Evolutionary conservation across 495 filamentous ascomycete species (phyloP), one percentile per base, ranked within the genome.

Genomic region (Xylaria cubensis): DNA sequence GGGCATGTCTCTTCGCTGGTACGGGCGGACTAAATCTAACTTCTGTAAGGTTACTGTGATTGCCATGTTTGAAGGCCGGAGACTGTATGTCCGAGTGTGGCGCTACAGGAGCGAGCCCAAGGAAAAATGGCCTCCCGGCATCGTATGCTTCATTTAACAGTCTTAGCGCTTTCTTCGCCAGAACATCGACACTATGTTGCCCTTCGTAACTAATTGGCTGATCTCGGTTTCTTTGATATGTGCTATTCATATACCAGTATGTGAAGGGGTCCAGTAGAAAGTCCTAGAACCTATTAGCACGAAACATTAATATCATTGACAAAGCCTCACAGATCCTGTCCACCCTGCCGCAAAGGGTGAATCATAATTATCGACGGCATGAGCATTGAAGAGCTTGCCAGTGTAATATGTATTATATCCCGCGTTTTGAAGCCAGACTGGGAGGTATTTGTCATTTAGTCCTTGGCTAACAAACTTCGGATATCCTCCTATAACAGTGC

Each of bases 391-490:
- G 3, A 94, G 83, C 77, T 94, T 94, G 48, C 91, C 91, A 1
- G 88, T 90, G 77, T 93, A 93, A 78, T 90, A 92, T 0, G 91
- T 93, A 74, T 89, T 85, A 76, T 93, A 93, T n/a, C 90, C 91
- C 0, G 88, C 87, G 8, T 87, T 71, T 72, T 93, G 90, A 4
- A 93, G 82, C 91, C 91, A 93, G 2, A 92, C 74, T 0, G 91
- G 91, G 12, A 93, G 84, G 72, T 88, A 93, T 70, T 88, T 82
- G 0, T 90, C 84, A 73, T 93, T 93, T 68, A 91, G 84, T 2
- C 91, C 90, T 62, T 90, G 88, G 9, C 81, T 80, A 39, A 91
- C 79, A 69, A 93, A 92, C 71, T 93, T 92, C 48, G 90, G 90
- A 73, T 92, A 92, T 8, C 91, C 91, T 15, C 91, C 90, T 90